Evolutionary conservation across 164 flowering plant genomes (phyloP), one percentile per base, ranked within the genome.

Genomic region (Akebia trifoliata): DNA sequence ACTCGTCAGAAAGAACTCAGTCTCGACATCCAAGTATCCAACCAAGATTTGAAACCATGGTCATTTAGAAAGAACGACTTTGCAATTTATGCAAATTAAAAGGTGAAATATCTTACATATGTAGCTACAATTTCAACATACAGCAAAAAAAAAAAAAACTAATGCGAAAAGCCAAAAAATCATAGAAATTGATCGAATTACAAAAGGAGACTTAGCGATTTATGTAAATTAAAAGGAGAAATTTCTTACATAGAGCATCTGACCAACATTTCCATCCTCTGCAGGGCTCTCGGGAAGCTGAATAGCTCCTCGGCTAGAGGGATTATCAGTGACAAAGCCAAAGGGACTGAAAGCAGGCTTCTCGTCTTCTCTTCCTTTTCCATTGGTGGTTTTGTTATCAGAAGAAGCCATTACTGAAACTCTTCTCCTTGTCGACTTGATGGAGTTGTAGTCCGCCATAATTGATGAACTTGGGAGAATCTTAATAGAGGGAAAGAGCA

Each of bases 261-360:
- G 96, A 43, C 98, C 98, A 46, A 92, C 98, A 63, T 92, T 92
- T 32, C 98, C 98, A 40, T 78, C 93, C 73, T 92, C 91, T 1
- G 96, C 98, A 2, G 98, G 98, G 42, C 53, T 50, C 46, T 85
- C 93, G 0, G 87, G 86, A 14, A 92, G 85, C 80, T 92, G 98
- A 67, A 92, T 92, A 20, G 98, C 93, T 49, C 59, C 67, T 0
- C 90, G 76, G 65, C 98, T 89, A 0, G 98, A 92, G 0, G 95
- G 91, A 62, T 92, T 92, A 39, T 92, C 95, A 4, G 95, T 87
- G 54, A 92, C 98, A 55, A 92, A 92, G 1, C 95, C 90, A 48
- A 92, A 87, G 2, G 96, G 98, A 60, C 81, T 92, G 72, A 89
- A 92, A 28, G 80, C 71, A 14, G 84, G 76, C 6, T 61, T 14